Base-by-base conservation (phyloP, 1,284 basidiomycete genomes). In the Sporisorium exsertum region DNA sequence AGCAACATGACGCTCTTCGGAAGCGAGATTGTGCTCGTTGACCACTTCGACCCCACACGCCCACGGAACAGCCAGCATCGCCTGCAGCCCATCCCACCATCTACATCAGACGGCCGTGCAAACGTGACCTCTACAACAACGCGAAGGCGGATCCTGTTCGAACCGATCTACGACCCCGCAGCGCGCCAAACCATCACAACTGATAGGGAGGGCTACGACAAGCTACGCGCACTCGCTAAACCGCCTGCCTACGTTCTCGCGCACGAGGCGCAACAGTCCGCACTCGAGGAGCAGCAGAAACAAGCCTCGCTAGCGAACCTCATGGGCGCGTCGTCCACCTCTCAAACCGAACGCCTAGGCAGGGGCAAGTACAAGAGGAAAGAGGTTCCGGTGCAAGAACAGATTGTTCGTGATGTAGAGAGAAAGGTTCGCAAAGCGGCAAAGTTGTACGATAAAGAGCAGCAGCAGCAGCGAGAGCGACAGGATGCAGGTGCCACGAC, bases 141-240 rank as follows among this genome's bases (percentile, higher is more conserved):
- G 6, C 35, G 57, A 5, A 70, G 45, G 13, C 32, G 74, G 2
- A 62, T 77, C 54, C 16, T 61, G 2, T 70, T 72, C 22, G 10
- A 42, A 2, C 74, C 74, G 3, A 58, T 77, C 40, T 77, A 69
- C 66, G 70, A 77, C 40, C 74, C 70, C 13, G 20, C 26, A 4
- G 22, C 56, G n/a, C 47, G 63, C 18, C 47, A 66, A 29, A 42
- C 50, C 6, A 18, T 5, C 1, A 27, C 15, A 3, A 26, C 29
- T 15, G 29, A 43, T 1, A 46, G 15, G 1, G 43, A 50, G 9
- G 46, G 16, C 2, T 55, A 57, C n/a, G 52, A 49, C 0, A 46
- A 46, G 24, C 51, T 72, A 10, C 27, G 37, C 5, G 24, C n/a
- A 3, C 42, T 72, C 5, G 59, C 43, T 5, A 60, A 35, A 20